Conservation (phyloP, 441 rosid species). For the Arabidopsis lyrata region DNA sequence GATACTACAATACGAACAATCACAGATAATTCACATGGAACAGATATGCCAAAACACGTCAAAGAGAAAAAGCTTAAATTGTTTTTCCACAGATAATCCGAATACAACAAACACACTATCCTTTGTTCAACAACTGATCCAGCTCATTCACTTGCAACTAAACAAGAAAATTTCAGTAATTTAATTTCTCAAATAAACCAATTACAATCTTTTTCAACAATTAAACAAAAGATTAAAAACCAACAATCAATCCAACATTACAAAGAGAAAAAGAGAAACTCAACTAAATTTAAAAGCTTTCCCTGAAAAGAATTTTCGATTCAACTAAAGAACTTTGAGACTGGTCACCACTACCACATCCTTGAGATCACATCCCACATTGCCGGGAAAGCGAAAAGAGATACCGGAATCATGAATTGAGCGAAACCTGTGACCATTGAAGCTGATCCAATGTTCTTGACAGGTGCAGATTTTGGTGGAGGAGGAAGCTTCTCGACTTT, state of each 20-base stretch:
- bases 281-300: conserved; percentile 31
- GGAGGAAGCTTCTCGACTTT: conserved; percentile 79
- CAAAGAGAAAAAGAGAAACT: conserved; percentile 19
- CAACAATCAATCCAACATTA: conserved; percentile 31
- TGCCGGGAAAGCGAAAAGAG: conserved; percentile 29
- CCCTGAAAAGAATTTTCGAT: conserved; percentile 38
- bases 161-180: background rate
- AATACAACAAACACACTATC: background rate
- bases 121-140: background rate
- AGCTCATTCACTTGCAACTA: background rate
- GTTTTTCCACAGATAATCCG: conserved; percentile 9
- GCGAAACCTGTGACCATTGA: conserved; percentile 19
- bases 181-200: conserved; percentile 35
- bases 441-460: conserved; percentile 47
- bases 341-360: conserved; percentile 21
- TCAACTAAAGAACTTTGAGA: conserved; percentile 15
- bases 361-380: conserved; percentile 37
- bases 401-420: conserved; percentile 31
- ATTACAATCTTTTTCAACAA: conserved; percentile 31
- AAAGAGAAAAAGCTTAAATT: too few species aligned
- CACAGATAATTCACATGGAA: conserved; percentile 40
- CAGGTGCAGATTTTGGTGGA: conserved; percentile 67
- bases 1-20: conserved; percentile 28
- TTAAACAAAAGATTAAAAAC: conserved; percentile 23
- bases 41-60: conserved; percentile 31